Conservation (phyloP, 495 filamentous ascomycete genomes). For the Hypoxylon cercidicola region DNA sequence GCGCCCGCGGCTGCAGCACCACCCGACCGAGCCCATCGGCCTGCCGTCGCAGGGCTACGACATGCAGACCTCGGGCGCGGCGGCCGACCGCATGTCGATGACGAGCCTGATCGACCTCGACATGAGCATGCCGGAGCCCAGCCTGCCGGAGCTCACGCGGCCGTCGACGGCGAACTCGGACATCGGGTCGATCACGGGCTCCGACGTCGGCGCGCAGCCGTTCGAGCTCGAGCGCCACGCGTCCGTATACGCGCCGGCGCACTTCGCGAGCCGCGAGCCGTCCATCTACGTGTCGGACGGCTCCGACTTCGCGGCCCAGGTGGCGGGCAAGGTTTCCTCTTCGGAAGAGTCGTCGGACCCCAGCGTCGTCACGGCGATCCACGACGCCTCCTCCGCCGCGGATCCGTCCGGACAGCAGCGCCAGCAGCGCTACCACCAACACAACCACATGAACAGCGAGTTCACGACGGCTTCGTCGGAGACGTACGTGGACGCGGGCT, state of each 20-base stretch:
- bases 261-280: constrained; percentile 53
- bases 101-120: constrained; percentile 64
- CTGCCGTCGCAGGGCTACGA: constrained; percentile 57
- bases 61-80: constrained; percentile 18
- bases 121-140: constrained; percentile 55
- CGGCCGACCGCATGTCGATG: constrained; percentile 54
- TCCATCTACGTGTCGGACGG: constrained; percentile 65
- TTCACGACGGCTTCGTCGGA: constrained; percentile 30
- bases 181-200: constrained; percentile 56
- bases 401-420: constrained; percentile 30
- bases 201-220: constrained; percentile 59
- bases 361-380: constrained; percentile 7
- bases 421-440: constrained; percentile 18
- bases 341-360: constrained; percentile 38
- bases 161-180: constrained; percentile 67
- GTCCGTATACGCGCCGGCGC: constrained; percentile 57
- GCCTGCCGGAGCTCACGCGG: constrained; percentile 49
- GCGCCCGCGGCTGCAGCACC: constrained; percentile 60
- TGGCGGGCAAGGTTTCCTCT: constrained; percentile 43
- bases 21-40: constrained; percentile 59
- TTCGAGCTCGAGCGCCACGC: constrained; percentile 66
- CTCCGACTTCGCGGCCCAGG: constrained; percentile 51
- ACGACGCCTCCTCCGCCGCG: not conserved
- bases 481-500: constrained; percentile 31
- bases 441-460: constrained; percentile 30